phyloP scores from a whole-genome alignment of 306 rosid genomes.

The Glycine soja region DNA sequence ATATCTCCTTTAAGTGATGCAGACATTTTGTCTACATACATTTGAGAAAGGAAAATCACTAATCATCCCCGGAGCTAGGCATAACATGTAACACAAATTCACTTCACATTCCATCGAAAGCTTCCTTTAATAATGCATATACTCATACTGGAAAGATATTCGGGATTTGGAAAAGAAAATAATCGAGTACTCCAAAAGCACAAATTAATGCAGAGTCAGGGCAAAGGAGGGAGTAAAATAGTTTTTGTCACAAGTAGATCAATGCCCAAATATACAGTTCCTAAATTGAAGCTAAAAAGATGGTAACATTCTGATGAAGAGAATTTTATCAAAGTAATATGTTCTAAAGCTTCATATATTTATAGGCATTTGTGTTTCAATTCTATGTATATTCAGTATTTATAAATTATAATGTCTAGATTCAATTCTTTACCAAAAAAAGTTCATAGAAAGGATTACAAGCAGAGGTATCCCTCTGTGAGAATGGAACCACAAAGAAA shows the following conservation, averaged over 20 bases:
- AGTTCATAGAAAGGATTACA: not conserved
- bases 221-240: not conserved
- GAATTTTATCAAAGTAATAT: not conserved
- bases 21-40: not conserved
- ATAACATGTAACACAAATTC: constrained; percentile 2
- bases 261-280: not conserved
- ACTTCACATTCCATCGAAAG: not conserved
- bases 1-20: constrained; percentile 1
- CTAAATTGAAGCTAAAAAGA: not conserved
- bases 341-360: not conserved
- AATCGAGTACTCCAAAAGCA: not conserved
- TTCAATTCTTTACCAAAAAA: not conserved
- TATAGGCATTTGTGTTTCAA: constrained; percentile 3
- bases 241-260: not conserved
- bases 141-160: constrained; percentile 6
- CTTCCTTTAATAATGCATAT: not conserved
- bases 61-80: not conserved
- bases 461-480: no score
- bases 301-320: not conserved
- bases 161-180: not conserved
- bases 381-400: not conserved
- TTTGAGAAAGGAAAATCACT: not conserved
- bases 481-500: no score
- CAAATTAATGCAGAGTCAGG: not conserved
- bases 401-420: not conserved